Evolutionary conservation across 352 stramenopile species (phyloP), one percentile per base, ranked within the genome.

Genomic region (Hyaloperonospora brassicae): DNA sequence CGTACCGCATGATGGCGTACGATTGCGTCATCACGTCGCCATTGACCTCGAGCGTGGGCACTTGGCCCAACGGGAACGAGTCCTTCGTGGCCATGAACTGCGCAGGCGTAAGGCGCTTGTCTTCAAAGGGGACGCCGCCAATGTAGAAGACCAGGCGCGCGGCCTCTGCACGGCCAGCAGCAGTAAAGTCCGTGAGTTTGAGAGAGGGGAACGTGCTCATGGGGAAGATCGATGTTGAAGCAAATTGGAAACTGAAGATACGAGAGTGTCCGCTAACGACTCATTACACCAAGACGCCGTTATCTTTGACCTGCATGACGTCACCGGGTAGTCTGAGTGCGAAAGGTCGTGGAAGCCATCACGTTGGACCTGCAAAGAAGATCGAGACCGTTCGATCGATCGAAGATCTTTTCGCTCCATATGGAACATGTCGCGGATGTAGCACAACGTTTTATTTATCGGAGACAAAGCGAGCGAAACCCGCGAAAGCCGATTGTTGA

Each of bases 141-240:
- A 87, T 70, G 51, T 72, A 66, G 40, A 87, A 73, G 7, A 66
- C 66, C 17, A 90, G 61, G 24, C 83, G 76, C 5, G 73, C 69
- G 1, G 60, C 34, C 53, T 88, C 81, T 8, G 61, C 82, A 31
- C 72, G 73, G 0, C 70, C 79, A 2, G 64, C 52, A 30, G 52
- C 40, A 1, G 27, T 10, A 39, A 90, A 84, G 64, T 93, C 90
- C 13, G 68, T 86, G n/a, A 92, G 64, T 61, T 84, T 84, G 56
- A 88, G 62, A 17, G 59, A 54, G 1, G 67, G 69, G 55, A 70
- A 76, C 25, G 23, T 36, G 50, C 47, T 65, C 68, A 73, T 76
- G 57, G 44, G 50, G 45, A 53, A 22, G 49, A 36, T 41, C 25
- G 11, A 14, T 2, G 14, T n/a, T 45, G 52, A 36, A 59, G 49